Evolutionary conservation across 345 rosid genomes (phyloP).

Genomic region (Ceriops tagal): DNA sequence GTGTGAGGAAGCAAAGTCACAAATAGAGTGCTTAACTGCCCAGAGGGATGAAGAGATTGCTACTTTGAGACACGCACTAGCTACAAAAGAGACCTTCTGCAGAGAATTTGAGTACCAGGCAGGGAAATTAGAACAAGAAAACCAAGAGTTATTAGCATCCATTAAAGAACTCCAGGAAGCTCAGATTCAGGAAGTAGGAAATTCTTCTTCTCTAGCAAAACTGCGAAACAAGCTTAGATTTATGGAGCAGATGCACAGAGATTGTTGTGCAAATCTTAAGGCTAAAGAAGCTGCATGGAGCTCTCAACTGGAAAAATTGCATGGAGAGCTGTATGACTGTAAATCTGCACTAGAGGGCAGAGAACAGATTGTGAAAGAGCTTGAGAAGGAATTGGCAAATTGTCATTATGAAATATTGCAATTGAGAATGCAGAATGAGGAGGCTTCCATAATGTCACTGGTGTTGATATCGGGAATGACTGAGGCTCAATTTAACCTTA

Average conservation of each 20-base stretch:
- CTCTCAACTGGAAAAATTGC: constrained; percentile 1
- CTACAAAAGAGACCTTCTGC: not conserved
- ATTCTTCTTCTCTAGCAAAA: not conserved
- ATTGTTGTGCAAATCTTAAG: not conserved
- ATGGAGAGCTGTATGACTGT: not conserved
- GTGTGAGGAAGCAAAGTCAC: constrained; percentile 7
- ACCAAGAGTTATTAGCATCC: not conserved
- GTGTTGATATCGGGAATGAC: not conserved
- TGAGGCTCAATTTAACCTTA: not conserved
- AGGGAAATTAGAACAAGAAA: not conserved
- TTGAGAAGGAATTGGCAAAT: not conserved
- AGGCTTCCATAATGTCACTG: not conserved
- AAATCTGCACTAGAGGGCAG: not conserved
- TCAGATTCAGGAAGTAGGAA: not conserved
- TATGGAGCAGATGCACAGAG: constrained; percentile 4
- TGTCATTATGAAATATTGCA: not conserved
- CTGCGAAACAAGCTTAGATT: not conserved
- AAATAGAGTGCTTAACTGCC: constrained; percentile 1
- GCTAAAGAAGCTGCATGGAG: not conserved
- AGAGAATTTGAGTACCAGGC: not conserved
- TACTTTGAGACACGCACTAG: not conserved
- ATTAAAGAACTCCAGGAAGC: constrained; percentile 1
- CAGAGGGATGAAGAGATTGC: constrained; percentile 14
- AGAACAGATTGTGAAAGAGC: not conserved
- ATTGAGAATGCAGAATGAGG: constrained; percentile 1